Evolutionary conservation across 805 yeast species (phyloP).

Genomic region (Ogataea paradorogensis): DNA sequence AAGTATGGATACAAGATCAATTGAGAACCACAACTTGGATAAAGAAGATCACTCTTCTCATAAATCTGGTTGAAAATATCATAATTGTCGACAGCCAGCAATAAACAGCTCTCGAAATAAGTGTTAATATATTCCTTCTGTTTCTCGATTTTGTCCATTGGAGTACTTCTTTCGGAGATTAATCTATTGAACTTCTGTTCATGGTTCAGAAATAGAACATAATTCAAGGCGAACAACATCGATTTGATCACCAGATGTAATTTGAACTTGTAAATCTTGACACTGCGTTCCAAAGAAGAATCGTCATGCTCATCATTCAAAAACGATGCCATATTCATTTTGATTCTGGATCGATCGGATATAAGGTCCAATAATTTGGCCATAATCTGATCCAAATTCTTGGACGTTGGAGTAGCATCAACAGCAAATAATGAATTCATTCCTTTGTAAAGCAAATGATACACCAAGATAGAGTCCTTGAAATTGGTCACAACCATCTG

Average conservation of each 20-base stretch:
- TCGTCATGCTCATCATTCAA: slow-evolving; percentile 17
- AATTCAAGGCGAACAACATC: slow-evolving; percentile 49
- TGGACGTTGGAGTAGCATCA: slow-evolving; percentile 34
- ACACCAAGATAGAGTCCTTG: slow-evolving; percentile 45
- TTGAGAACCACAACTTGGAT: slow-evolving; percentile 41
- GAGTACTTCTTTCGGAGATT: slow-evolving; percentile 29
- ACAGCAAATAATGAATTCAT: slow-evolving; percentile 37
- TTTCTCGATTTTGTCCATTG: slow-evolving; percentile 30
- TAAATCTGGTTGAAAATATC: slow-evolving; percentile 34
- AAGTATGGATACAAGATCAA: slow-evolving; percentile 48
- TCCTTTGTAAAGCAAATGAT: slow-evolving; percentile 39
- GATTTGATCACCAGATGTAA: slow-evolving; percentile 40
- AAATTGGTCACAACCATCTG: slow-evolving; percentile 46
- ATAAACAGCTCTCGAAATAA: slow-evolving; percentile 35
- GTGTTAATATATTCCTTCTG: slow-evolving; percentile 32
- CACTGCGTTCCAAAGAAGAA: slow-evolving; percentile 19
- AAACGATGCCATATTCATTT: slow-evolving; percentile 25
- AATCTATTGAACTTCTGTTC: slow-evolving; percentile 36
- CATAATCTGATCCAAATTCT: slow-evolving; percentile 30
- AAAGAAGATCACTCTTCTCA: slow-evolving; percentile 27
- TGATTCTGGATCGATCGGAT: slow-evolving; percentile 30
- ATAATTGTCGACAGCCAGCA: slow-evolving; percentile 37
- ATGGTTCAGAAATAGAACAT: slow-evolving; percentile 40
- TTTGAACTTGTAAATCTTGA: slow-evolving; percentile 32
- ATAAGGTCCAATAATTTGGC: slow-evolving; percentile 30